Percentiles rank a stretch among this genome's conserved stretches.
These are phyloP conservation scores for Cryptococcus floricola DNA, from an alignment of 1,284 basidiomycete species.

Conservation along the genomic window DNA sequence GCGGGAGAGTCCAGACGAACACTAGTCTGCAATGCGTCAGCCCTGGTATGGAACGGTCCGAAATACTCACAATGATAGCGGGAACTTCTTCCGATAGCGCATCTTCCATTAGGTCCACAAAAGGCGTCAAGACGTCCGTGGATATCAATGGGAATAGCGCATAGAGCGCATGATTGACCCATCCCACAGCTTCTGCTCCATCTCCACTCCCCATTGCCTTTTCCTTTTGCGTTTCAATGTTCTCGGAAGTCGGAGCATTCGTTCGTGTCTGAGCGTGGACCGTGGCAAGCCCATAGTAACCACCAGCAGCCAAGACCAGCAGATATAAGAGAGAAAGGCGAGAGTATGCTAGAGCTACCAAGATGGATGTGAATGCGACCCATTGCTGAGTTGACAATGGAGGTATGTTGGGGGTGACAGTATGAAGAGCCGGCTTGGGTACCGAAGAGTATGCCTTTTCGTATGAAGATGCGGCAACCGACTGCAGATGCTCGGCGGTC, in stretches of 20 bases:
- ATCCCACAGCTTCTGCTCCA: constrained; percentile 16
- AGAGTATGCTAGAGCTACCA: not conserved
- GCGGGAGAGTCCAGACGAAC: constrained; percentile 42
- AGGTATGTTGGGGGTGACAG: not conserved
- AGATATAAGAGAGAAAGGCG: constrained; percentile 9
- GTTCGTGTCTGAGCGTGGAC: not conserved
- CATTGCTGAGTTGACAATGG: not conserved
- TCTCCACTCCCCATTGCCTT: not conserved
- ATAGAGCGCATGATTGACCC: constrained; percentile 43
- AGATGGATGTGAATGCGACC: not conserved
- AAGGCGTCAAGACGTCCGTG: constrained; percentile 48
- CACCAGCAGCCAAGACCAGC: not conserved
- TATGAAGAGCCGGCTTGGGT: constrained; percentile 5
- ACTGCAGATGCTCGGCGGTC: not conserved
- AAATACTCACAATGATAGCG: constrained; percentile 38
- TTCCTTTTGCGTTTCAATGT: not conserved
- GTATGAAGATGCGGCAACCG: not conserved
- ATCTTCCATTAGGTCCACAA: constrained; percentile 49
- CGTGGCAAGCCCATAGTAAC: not conserved
- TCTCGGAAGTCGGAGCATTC: not conserved
- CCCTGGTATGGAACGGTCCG: not conserved
- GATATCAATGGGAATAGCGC: constrained; percentile 47
- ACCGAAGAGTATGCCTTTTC: not conserved
- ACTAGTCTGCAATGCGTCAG: constrained; percentile 30
- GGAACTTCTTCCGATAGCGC: constrained; percentile 47